Conservation (phyloP, 2,329 filamentous ascomycete genomes). For the Botrytis medusae region DNA sequence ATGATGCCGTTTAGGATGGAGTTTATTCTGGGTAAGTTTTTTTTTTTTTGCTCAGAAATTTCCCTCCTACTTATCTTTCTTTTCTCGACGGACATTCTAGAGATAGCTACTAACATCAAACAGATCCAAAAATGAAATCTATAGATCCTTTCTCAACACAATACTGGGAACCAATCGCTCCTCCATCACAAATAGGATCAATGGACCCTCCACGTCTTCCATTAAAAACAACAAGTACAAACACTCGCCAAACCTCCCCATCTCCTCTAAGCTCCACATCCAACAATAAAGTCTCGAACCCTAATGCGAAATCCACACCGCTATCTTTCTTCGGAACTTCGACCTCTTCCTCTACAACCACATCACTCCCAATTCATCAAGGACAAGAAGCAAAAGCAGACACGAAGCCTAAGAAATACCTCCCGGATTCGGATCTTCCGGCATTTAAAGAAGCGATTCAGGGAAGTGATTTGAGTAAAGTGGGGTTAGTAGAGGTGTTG, state of each 20-base stretch:
- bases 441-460: constrained; percentile 67
- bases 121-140: constrained; percentile 45
- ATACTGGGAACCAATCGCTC: constrained; percentile 63
- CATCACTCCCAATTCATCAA: constrained; percentile 1
- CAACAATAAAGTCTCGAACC: neutral
- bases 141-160: constrained; percentile 83
- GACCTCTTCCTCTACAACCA: neutral
- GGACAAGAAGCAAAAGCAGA: neutral
- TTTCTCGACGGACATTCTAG: neutral
- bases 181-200: constrained; percentile 15
- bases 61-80: neutral
- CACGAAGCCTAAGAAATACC: constrained; percentile 34
- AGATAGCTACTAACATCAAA: constrained; percentile 16
- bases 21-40: constrained; percentile 51
- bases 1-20: constrained; percentile 69
- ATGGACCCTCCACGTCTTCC: constrained; percentile 43
- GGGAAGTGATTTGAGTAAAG: constrained; percentile 70
- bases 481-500: constrained; percentile 71
- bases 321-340: neutral
- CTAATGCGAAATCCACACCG: neutral
- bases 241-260: constrained; percentile 24
- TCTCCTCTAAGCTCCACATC: neutral
- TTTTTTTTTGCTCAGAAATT: constrained; percentile 6
- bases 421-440: constrained; percentile 33
- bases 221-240: constrained; percentile 37